Evolutionary conservation across 306 rosid species (phyloP).

Genomic region (Trifolium fragiferum): DNA sequence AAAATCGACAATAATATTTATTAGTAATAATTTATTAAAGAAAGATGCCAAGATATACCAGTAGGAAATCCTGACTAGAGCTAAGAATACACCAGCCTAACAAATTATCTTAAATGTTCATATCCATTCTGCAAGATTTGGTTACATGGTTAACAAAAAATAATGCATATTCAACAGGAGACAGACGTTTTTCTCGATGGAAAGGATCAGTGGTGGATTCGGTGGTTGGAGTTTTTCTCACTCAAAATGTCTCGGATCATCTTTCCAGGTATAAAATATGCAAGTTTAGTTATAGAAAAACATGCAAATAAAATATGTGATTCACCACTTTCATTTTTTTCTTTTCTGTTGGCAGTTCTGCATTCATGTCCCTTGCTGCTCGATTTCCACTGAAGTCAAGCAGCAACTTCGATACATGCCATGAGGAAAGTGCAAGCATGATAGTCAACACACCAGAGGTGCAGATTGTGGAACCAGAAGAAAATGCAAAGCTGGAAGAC

Average conservation of each 20-base stretch:
- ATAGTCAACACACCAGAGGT: constrained; percentile 36
- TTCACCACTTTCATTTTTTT: neutral
- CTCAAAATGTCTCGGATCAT: constrained; percentile 99
- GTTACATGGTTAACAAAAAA: constrained; percentile 35
- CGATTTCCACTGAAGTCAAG: constrained; percentile 67
- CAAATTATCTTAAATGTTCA: constrained; percentile 8
- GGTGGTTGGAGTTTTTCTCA: constrained; percentile 96
- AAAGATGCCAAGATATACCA: neutral
- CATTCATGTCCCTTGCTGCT: constrained; percentile 94
- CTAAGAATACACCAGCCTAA: constrained; percentile 20
- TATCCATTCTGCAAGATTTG: constrained; percentile 24
- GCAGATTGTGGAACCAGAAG: constrained; percentile 44
- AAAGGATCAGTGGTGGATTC: constrained; percentile 99
- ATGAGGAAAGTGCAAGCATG: constrained; percentile 38
- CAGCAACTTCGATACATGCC: constrained; percentile 38
- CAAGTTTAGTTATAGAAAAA: constrained; percentile 14
- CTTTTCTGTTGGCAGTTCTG: constrained; percentile 73
- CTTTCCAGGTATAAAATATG: constrained; percentile 77
- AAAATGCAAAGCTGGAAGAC: constrained; percentile 49
- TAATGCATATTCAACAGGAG: constrained; percentile 68
- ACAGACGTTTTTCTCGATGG: constrained; percentile 93
- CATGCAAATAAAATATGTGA: constrained; percentile 19
- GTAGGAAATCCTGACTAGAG: constrained; percentile 26
- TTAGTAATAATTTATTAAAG: neutral
- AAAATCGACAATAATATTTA: neutral